These are phyloP conservation scores for Candida boleticola DNA, from an alignment of 805 yeast genomes.

Conservation along the genomic window DNA sequence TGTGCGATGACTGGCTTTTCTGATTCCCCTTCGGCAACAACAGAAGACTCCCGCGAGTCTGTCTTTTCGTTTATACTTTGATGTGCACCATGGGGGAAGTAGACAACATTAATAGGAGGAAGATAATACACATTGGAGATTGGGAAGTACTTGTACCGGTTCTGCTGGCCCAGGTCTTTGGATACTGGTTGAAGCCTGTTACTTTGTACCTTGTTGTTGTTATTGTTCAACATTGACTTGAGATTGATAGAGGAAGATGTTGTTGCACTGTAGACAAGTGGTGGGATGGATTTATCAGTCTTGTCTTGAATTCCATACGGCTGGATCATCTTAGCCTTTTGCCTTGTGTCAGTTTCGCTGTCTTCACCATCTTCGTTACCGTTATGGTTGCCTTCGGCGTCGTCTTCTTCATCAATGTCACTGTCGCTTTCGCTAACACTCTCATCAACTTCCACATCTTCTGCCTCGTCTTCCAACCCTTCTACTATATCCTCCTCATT, in stretches of 20 bases:
- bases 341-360: constrained; percentile 2
- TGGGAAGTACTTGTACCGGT: constrained; percentile 48
- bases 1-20: neutral
- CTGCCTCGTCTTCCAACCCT: constrained; percentile 3
- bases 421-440: neutral
- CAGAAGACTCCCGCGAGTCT: constrained; percentile 8
- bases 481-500: neutral
- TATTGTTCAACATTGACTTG: constrained; percentile 5
- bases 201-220: neutral
- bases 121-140: constrained; percentile 49
- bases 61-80: constrained; percentile 19
- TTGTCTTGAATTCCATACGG: constrained; percentile 6
- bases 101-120: constrained; percentile 55
- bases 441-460: neutral
- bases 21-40: constrained; percentile 1
- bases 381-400: constrained; percentile 11
- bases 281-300: constrained; percentile 5
- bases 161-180: constrained; percentile 8
- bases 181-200: neutral
- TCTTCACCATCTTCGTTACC: constrained; percentile 12
- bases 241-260: constrained; percentile 6
- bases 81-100: constrained; percentile 55
- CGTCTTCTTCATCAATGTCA: constrained; percentile 5
- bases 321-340: constrained; percentile 1
- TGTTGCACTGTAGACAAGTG: constrained; percentile 7